phyloP scores from a whole-genome alignment of 2,329 filamentous ascomycete genomes.

The Aurifilum marmelostoma region DNA sequence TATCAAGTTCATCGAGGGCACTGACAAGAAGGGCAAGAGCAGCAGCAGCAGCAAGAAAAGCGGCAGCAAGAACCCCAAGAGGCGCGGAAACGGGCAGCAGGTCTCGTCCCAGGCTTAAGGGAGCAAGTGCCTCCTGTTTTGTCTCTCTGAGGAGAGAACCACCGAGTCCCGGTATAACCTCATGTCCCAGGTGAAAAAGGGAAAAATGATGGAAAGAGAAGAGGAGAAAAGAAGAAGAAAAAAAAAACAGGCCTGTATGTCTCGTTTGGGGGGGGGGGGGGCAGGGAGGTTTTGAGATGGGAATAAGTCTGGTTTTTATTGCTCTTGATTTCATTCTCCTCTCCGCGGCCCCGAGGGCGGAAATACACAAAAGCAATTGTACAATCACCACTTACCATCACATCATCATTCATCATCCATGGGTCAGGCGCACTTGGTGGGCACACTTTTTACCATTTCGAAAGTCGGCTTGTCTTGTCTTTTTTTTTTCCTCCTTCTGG shows the following conservation, averaged over 20 bases:
- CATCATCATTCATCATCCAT: neutral
- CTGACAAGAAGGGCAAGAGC: constrained; percentile 54
- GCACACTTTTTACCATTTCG: too few relatives aligned
- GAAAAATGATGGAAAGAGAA: neutral
- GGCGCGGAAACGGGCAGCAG: constrained; percentile 44
- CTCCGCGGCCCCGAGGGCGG: too few relatives aligned
- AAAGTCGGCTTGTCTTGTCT: neutral
- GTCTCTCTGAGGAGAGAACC: too few relatives aligned
- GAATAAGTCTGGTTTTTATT: neutral
- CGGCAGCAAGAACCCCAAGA: constrained; percentile 56
- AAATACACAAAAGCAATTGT: neutral
- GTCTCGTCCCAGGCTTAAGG: constrained; percentile 24
- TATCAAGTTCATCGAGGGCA: constrained; percentile 90
- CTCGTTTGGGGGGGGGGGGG: too few relatives aligned
- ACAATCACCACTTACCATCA: too few relatives aligned
- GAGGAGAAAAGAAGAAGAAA: neutral
- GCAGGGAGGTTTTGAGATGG: too few relatives aligned
- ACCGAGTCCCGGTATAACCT: too few relatives aligned
- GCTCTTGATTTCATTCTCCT: neutral
- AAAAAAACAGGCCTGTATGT: neutral
- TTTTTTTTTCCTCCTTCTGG: neutral
- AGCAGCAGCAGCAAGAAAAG: constrained; percentile 29
- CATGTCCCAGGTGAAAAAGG: too few relatives aligned
- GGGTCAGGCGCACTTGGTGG: constrained; percentile 2
- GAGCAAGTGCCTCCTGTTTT: too few relatives aligned